These are phyloP conservation scores for Anthracocystis panici-leucophaei DNA, from an alignment of 1,284 basidiomycete genomes.

Conservation along the genomic window DNA sequence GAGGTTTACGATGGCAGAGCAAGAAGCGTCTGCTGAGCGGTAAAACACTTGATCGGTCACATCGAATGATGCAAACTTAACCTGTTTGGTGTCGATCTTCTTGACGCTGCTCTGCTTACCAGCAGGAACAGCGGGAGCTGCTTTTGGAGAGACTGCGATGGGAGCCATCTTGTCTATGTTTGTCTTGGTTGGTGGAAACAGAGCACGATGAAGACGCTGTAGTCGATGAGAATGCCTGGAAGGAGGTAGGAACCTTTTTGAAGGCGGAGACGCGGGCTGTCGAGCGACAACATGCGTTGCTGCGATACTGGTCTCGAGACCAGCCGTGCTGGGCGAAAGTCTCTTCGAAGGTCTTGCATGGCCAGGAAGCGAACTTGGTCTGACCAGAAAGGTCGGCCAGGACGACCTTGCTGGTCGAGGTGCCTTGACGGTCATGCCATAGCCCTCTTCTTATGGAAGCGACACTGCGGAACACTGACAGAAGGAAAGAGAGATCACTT, in stretches of 20 bases:
- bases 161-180: conserved; percentile 31
- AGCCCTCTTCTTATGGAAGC: neutral
- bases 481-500: neutral
- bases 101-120: conserved; percentile 5
- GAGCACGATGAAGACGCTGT: conserved; percentile 23
- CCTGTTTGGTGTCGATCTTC: neutral
- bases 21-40: conserved; percentile 24
- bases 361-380: neutral
- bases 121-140: conserved; percentile 26
- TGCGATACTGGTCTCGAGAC: too few species aligned
- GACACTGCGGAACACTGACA: neutral
- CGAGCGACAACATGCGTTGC: conserved; percentile 13
- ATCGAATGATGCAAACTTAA: conserved; percentile 51
- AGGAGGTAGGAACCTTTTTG: conserved; percentile 31
- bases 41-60: conserved; percentile 57
- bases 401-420: conserved; percentile 36
- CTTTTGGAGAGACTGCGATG: conserved; percentile 38
- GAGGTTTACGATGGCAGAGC: conserved; percentile 64
- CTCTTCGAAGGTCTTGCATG: conserved; percentile 8
- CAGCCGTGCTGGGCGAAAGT: neutral
- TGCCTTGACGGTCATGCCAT: conserved; percentile 21
- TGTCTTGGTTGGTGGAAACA: conserved; percentile 5
- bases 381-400: conserved; percentile 44
- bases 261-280: conserved; percentile 4
- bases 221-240: conserved; percentile 29